A percentile compares a stretch with the other conserved stretches of the same genome.
phyloP scores from a whole-genome alignment of 192 early-diverging fungal species.

The Coemansia javaensis region DNA sequence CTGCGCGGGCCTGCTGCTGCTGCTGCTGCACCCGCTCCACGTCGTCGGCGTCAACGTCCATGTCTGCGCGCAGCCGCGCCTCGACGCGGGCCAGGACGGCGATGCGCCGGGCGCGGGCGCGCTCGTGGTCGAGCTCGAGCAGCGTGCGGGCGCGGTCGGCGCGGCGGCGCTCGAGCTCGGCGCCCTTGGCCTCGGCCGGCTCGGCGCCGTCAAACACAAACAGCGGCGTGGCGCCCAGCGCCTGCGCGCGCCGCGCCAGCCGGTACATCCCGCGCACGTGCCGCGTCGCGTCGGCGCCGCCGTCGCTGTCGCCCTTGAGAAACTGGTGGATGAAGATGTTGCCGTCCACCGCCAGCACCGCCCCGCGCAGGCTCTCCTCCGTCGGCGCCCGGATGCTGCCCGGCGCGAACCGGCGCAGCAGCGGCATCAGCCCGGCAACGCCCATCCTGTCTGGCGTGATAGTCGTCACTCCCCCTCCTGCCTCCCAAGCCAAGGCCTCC shows the following conservation, averaged over 20 bases:
- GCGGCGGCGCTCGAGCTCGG: slow-evolving; percentile 36
- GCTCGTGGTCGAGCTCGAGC: slow-evolving; percentile 14
- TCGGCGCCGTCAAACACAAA: slow-evolving; percentile 65
- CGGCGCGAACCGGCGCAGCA: slow-evolving; percentile 54
- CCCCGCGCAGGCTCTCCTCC: slow-evolving; percentile 34
- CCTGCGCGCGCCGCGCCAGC: slow-evolving; percentile 48
- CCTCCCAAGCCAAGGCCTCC: background rate
- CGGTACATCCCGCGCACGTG: slow-evolving; percentile 60
- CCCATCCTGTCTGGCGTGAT: slow-evolving; percentile 41
- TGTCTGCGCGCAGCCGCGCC: background rate
- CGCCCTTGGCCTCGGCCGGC: slow-evolving; percentile 52
- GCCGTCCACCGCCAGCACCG: slow-evolving; percentile 53
- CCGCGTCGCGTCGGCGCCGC: slow-evolving; percentile 35
- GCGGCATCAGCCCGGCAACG: slow-evolving; percentile 51
- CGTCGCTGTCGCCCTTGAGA: slow-evolving; percentile 45
- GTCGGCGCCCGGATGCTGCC: slow-evolving; percentile 28
- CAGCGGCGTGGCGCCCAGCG: slow-evolving; percentile 56
- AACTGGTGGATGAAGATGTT: slow-evolving; percentile 56
- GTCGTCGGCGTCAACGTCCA: background rate
- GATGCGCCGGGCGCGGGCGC: slow-evolving; percentile 17
- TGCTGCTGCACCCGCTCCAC: slow-evolving; percentile 1
- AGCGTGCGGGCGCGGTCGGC: slow-evolving; percentile 8
- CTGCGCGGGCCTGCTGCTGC: background rate
- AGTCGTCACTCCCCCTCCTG: no score
- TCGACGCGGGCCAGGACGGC: slow-evolving; percentile 6